Base-by-base conservation (phyloP, 78 protist genomes). In the Paulinella micropora region DNA sequence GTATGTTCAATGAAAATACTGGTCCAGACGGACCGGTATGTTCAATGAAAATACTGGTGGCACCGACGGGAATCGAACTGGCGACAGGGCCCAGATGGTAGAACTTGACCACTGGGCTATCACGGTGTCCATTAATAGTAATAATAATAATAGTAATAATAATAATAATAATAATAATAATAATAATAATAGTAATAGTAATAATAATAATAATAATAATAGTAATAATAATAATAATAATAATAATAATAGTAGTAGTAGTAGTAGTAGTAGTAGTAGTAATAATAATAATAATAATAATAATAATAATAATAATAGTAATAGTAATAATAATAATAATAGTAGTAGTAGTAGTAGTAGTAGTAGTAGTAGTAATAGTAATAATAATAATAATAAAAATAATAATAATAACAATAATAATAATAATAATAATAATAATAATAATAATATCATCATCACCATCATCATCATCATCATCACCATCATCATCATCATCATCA, bases 121-220 rank as follows among this genome's bases (percentile, higher is more conserved):
- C n/a, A n/a, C n/a, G n/a, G n/a, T n/a, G n/a, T n/a, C n/a, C n/a
- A n/a, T n/a, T n/a, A n/a, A n/a, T n/a, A n/a, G n/a, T n/a, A n/a
- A n/a, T n/a, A n/a, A n/a, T n/a, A n/a, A n/a, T 82, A 37, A 82
- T 82, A 35, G 9, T 82, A 37, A 82, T 82, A 35, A 82, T 82
- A 37, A 82, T 82, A 35, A 82, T 82, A 37, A 82, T 82, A 35
- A 82, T 82, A 37, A 82, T 82, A 35, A 82, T 82, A 37, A 82
- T 82, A 35, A 82, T 82, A 37, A 82, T 82, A 35, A 82, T 82
- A 37, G 9, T 82, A 35, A 82, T 82, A 37, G 9, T 82, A 35
- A 82, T 82, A 37, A 82, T 82, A 35, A 82, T 82, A 37, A 82
- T 82, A 35, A 82, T 82, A 37, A 82, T 82, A 35, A 82, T 82